These are phyloP conservation scores for Starmerella powellii DNA, from an alignment of 805 yeast species.

Conservation along the genomic window DNA sequence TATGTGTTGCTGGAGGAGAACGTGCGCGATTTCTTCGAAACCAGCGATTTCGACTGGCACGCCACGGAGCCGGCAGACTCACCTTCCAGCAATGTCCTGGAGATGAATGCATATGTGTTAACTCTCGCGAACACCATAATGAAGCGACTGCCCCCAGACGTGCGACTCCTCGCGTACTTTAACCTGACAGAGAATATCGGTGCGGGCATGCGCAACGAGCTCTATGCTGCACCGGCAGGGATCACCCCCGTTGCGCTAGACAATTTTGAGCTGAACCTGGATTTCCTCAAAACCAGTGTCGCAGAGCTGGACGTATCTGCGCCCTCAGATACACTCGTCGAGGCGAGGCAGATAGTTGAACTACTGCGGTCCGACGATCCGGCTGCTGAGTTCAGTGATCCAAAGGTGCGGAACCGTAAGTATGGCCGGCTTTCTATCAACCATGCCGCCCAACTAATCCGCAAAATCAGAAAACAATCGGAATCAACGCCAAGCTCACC, in stretches of 20 bases:
- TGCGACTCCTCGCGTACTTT: slow-evolving; percentile 67
- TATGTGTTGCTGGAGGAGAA: slow-evolving; percentile 73
- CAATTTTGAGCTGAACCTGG: slow-evolving; percentile 70
- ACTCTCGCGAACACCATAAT: slow-evolving; percentile 78
- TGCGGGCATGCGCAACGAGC: slow-evolving; percentile 50
- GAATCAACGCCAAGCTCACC: slow-evolving; percentile 13
- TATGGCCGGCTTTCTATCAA: slow-evolving; percentile 67
- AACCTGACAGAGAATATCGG: slow-evolving; percentile 80
- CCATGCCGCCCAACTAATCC: slow-evolving; percentile 33
- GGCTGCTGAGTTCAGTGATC: slow-evolving; percentile 45
- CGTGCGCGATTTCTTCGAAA: slow-evolving; percentile 66
- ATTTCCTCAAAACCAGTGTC: slow-evolving; percentile 52
- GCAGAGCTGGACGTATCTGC: slow-evolving; percentile 27
- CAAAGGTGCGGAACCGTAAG: slow-evolving; percentile 44
- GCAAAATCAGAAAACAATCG: slow-evolving; percentile 11
- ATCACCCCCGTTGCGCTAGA: slow-evolving; percentile 50
- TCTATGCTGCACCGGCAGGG: slow-evolving; percentile 38
- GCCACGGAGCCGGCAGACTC: slow-evolving; percentile 36
- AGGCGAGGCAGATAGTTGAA: slow-evolving; percentile 67
- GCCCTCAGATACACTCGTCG: slow-evolving; percentile 60
- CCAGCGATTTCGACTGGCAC: slow-evolving; percentile 78
- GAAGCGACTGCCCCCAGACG: slow-evolving; percentile 63
- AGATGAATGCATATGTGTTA: slow-evolving; percentile 72
- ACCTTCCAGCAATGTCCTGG: slow-evolving; percentile 65
- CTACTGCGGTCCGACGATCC: slow-evolving; percentile 49